phyloP scores from a whole-genome alignment of 2,329 filamentous ascomycete genomes.

The Hymenoscyphus scutula region DNA sequence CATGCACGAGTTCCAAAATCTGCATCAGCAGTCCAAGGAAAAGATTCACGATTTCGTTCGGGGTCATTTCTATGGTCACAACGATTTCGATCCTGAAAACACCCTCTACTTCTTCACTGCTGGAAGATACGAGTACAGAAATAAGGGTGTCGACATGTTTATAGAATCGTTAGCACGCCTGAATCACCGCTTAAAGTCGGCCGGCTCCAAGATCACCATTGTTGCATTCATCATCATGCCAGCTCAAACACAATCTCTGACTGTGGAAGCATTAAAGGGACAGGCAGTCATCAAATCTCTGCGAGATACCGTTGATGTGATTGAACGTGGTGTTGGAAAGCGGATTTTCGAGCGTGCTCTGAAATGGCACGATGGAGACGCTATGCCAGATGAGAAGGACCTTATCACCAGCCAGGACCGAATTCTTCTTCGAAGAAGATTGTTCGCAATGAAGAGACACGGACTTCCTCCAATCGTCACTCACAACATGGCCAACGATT shows the following conservation, averaged over 20 bases:
- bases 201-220: constrained; percentile 86
- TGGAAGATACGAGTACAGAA: constrained; percentile 94
- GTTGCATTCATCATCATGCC: constrained; percentile 99
- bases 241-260: constrained; percentile 90
- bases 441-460: constrained; percentile 96
- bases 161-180: constrained; percentile 92
- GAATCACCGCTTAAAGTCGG: constrained; percentile 85
- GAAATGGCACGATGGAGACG: constrained; percentile 91
- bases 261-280: constrained; percentile 92
- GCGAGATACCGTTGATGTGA: constrained; percentile 86
- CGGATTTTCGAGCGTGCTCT: constrained; percentile 93
- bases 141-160: constrained; percentile 99
- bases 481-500: constrained; percentile 96
- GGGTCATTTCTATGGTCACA: constrained; percentile 97
- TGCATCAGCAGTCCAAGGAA: constrained; percentile 94
- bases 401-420: constrained; percentile 89
- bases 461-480: constrained; percentile 92
- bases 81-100: constrained; percentile 94
- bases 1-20: constrained; percentile 97
- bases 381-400: constrained; percentile 94
- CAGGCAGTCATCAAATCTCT: constrained; percentile 97
- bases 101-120: constrained; percentile 98
- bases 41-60: constrained; percentile 98
- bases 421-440: constrained; percentile 81
- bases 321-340: constrained; percentile 88